Percentiles rank a stretch among this genome's conserved stretches.
These are phyloP conservation scores for Candida broadrunensis DNA, from an alignment of 805 yeast genomes.

Conservation along the genomic window DNA sequence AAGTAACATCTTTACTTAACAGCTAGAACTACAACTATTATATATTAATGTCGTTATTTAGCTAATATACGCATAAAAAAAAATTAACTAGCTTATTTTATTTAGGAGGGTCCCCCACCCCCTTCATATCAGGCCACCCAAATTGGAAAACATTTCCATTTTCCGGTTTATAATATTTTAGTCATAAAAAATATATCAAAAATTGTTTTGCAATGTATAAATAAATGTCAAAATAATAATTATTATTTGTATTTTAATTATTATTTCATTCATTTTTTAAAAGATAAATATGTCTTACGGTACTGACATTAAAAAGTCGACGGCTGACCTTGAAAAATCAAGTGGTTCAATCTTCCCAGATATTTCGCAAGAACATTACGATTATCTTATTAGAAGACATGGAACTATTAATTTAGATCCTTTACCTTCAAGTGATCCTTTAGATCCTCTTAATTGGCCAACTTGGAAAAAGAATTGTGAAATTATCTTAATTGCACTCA, in stretches of 20 bases:
- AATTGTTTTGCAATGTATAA: background rate
- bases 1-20: too few species aligned
- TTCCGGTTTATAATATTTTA: background rate
- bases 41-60: too few species aligned
- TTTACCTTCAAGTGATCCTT: constrained; percentile 7
- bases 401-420: constrained; percentile 11
- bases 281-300: background rate
- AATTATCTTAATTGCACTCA: constrained; percentile 8
- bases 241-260: background rate
- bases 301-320: background rate
- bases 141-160: background rate
- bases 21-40: too few species aligned
- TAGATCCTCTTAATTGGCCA: constrained; percentile 15
- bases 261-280: too few species aligned
- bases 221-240: background rate
- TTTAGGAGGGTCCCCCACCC: too few species aligned
- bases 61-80: too few species aligned
- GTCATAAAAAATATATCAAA: background rate
- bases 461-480: constrained; percentile 5
- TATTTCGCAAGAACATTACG: background rate
- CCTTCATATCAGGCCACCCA: too few species aligned
- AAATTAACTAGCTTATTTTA: too few species aligned
- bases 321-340: background rate
- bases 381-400: constrained; percentile 8
- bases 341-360: background rate